phyloP scores from a whole-genome alignment of 768 basidiomycete species.

The Tulasnella sp. region DNA sequence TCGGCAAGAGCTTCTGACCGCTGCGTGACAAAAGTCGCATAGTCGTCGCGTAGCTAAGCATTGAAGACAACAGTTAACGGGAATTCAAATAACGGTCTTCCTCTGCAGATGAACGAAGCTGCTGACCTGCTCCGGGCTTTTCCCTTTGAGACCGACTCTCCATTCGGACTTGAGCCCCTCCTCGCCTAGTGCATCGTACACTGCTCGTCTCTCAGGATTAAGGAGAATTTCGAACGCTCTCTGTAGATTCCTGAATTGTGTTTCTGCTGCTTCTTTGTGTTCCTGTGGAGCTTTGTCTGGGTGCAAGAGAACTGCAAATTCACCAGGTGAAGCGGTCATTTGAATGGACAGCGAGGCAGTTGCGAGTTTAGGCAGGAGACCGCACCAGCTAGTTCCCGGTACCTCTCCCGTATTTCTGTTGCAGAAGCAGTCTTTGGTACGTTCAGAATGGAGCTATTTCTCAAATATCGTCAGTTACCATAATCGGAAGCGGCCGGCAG shows the following conservation, averaged over 20 bases:
- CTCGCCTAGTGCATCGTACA: conserved; percentile 14
- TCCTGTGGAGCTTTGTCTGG: conserved; percentile 9
- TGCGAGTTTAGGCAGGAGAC: neutral
- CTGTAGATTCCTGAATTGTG: conserved; percentile 8
- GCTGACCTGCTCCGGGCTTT: conserved; percentile 8
- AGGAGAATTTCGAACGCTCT: conserved; percentile 13
- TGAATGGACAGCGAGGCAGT: neutral
- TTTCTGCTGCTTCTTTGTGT: neutral
- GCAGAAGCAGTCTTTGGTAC: neutral
- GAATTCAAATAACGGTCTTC: neutral
- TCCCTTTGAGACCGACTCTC: neutral
- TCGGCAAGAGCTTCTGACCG: neutral
- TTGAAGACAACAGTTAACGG: neutral
- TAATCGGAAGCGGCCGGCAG: neutral
- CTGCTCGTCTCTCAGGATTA: conserved; percentile 4
- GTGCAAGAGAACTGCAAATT: conserved; percentile 9
- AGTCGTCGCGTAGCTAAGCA: neutral
- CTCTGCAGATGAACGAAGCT: neutral
- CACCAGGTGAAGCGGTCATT: neutral
- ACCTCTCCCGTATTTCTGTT: conserved; percentile 4
- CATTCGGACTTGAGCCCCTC: conserved; percentile 3
- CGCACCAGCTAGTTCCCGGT: conserved; percentile 9
- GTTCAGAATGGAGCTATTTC: conserved; percentile 5
- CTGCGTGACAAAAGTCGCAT: neutral
- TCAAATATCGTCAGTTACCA: neutral